A percentile compares a stretch with the other conserved stretches of the same genome.
These are phyloP conservation scores for Cynara cardunculus DNA, from an alignment of 129 eudicot genomes.

Conservation along the genomic window DNA sequence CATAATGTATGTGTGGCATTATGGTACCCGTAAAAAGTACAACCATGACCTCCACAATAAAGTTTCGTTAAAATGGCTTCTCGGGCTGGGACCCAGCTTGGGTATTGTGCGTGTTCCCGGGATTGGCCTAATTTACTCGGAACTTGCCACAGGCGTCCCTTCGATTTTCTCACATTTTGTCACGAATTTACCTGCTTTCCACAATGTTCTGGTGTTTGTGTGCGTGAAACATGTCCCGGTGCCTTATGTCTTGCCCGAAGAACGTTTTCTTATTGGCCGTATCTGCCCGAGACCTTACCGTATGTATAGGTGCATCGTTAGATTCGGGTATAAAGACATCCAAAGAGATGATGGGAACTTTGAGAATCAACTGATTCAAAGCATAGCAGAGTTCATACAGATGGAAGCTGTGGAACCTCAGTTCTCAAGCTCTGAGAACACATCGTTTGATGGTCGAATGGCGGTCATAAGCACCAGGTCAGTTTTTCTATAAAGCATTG, in stretches of 20 bases:
- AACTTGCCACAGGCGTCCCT: slow-evolving; percentile 90
- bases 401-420: slow-evolving; percentile 92
- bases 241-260: slow-evolving; percentile 81
- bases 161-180: slow-evolving; percentile 88
- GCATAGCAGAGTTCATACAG: slow-evolving; percentile 90
- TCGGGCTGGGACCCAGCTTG: slow-evolving; percentile 92
- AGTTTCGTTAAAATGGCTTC: slow-evolving; percentile 86
- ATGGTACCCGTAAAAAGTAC: slow-evolving; percentile 86
- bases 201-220: slow-evolving; percentile 79
- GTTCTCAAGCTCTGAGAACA: slow-evolving; percentile 55
- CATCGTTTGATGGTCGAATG: slow-evolving; percentile 87
- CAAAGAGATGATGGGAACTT: slow-evolving; percentile 81
- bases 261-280: slow-evolving; percentile 88
- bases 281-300: slow-evolving; percentile 92
- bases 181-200: slow-evolving; percentile 90
- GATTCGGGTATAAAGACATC: slow-evolving; percentile 91
- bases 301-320: slow-evolving; percentile 89
- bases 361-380: slow-evolving; percentile 70
- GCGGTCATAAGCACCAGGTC: slow-evolving; percentile 79
- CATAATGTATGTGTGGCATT: slow-evolving; percentile 86
- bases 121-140: slow-evolving; percentile 88
- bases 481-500: not conserved
- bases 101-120: slow-evolving; percentile 98
- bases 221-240: slow-evolving; percentile 88
- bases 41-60: slow-evolving; percentile 86